phyloP scores from a whole-genome alignment of 768 basidiomycete genomes.

The Russula dissimulans region DNA sequence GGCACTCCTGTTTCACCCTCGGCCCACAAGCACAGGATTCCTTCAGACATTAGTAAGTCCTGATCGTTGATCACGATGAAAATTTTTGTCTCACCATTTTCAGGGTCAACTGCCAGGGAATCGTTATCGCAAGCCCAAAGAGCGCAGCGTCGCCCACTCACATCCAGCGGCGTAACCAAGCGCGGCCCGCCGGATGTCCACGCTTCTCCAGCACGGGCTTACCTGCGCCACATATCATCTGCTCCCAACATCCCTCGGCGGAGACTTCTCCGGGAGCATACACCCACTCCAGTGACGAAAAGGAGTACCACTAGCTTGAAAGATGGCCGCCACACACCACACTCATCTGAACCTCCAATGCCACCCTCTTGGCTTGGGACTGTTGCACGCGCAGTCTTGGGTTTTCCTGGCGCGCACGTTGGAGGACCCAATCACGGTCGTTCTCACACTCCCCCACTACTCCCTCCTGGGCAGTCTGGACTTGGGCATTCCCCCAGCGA shows the following conservation, averaged over 20 bases:
- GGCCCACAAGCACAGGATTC: neutral
- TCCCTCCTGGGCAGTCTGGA: neutral
- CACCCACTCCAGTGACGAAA: neutral
- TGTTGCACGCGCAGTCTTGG: slow-evolving; percentile 56
- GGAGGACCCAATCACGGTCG: slow-evolving; percentile 28
- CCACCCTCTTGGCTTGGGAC: slow-evolving; percentile 64
- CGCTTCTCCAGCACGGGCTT: slow-evolving; percentile 47
- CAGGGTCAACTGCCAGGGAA: neutral
- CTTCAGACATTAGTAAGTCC: neutral
- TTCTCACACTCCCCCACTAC: slow-evolving; percentile 1
- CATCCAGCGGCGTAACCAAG: slow-evolving; percentile 16
- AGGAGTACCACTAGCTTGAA: slow-evolving; percentile 27
- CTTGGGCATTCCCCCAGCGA: neutral
- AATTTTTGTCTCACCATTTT: neutral
- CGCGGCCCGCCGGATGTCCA: slow-evolving; percentile 21
- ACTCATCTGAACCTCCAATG: slow-evolving; percentile 39
- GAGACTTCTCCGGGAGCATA: slow-evolving; percentile 1
- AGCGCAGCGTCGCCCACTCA: neutral
- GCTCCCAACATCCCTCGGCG: slow-evolving; percentile 35
- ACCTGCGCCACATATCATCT: slow-evolving; percentile 70
- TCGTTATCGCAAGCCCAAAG: slow-evolving; percentile 12
- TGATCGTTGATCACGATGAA: neutral
- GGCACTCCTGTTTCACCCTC: neutral
- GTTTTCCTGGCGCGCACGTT: slow-evolving; percentile 36
- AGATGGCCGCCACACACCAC: slow-evolving; percentile 27